Evolutionary conservation across 1,284 basidiomycete species (phyloP), one percentile per base, ranked within the genome.

Genomic region (Ustilago bromivora): DNA sequence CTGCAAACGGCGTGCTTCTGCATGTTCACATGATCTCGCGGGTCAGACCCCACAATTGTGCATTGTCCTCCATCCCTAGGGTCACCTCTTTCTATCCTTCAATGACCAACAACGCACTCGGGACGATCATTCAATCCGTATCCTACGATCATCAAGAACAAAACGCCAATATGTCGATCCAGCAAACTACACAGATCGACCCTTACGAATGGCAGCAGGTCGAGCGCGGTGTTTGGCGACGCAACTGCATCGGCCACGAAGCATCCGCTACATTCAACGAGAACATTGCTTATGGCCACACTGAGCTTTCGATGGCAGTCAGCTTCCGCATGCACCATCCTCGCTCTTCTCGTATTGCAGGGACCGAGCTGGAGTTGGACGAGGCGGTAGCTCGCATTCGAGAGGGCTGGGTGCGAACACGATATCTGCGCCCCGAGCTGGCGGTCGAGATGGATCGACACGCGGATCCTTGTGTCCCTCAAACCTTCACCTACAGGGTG

Each of bases 241-340:
- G 76, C 15, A 53, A 57, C 32, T 78, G 76, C 31, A 41, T 70
- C 13, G 76, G 76, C 8, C 64, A 67, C n/a, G 76, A 78, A 51
- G 67, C 61, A 2, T 71, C 76, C 13, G 76, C 72, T 5, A 66
- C 71, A 5, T 78, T 66, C 71, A 78, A 78, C 59, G 46, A 78
- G 38, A 78, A 78, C 51, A 64, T 78, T 32, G 64, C 66, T 23
- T 19, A 75, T 40, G 76, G 76, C 8, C 76, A 78, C 35, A 78
- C 76, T 1, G 76, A 78, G 73, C 76, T 78, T 1, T 71, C 76
- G 10, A 31, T 71, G 40, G 12, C 36, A 6, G 13, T 23, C 2
- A 49, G 36, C 36, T 65, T 75, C 34, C 61, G 59, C 2, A 34
- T 64, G 5, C 61, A 75, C 19, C 63, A 57, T 11, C 63, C 60